Conservation (phyloP, 352 stramenopile genomes). For the Elongisporangium prolatum region DNA sequence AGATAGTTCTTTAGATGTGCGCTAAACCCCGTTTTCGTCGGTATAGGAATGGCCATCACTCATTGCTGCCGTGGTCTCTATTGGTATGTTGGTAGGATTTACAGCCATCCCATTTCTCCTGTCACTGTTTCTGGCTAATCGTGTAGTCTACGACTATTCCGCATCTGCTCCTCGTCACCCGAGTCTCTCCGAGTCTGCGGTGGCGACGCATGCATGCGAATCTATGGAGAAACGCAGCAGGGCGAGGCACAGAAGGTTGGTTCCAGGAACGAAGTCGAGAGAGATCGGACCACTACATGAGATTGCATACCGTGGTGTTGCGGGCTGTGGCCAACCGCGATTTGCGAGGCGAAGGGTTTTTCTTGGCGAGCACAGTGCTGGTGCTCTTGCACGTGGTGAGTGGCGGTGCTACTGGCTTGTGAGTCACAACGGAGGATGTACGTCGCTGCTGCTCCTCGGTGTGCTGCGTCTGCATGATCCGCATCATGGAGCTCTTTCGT, state of each 20-base stretch:
- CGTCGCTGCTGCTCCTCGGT: neutral
- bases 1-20: neutral
- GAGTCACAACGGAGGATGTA: neutral
- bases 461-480: neutral
- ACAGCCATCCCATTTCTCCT: neutral
- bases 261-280: neutral
- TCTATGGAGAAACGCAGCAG: neutral
- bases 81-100: neutral
- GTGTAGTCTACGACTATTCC: too few relatives aligned
- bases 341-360: neutral
- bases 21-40: too few relatives aligned
- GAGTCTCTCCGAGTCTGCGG: neutral
- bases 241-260: neutral
- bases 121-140: neutral
- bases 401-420: neutral
- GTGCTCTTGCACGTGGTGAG: neutral
- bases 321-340: neutral
- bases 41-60: too few relatives aligned
- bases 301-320: neutral
- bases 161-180: neutral
- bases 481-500: neutral
- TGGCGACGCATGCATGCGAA: neutral
- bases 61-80: neutral
- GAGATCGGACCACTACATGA: neutral
- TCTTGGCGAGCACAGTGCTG: neutral